Percentiles rank a stretch among this genome's conserved stretches.
These are phyloP conservation scores for Breviolum minutum DNA, from an alignment of 73 alveolate species.

Conservation along the genomic window DNA sequence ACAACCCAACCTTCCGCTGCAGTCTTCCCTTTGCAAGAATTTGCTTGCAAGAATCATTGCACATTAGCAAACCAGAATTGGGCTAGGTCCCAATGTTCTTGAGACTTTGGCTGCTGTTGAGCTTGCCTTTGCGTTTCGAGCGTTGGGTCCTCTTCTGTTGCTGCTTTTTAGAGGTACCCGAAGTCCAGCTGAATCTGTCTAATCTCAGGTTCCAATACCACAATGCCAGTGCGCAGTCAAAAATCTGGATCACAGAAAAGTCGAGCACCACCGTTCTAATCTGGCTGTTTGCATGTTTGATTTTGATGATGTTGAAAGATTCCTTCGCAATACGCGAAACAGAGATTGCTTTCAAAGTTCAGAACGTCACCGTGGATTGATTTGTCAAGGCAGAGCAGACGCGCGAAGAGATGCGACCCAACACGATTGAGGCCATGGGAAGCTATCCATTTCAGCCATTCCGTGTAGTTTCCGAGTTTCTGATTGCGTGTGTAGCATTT, in stretches of 20 bases:
- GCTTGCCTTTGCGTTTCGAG: neutral
- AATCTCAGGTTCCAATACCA: neutral
- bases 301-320: no score
- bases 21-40: neutral
- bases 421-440: slow-evolving; percentile 41
- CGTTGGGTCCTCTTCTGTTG: neutral
- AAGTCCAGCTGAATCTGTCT: neutral
- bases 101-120: no score
- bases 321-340: no score
- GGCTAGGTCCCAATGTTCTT: neutral
- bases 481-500: neutral
- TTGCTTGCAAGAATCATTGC: neutral
- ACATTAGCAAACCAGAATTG: neutral
- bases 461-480: neutral
- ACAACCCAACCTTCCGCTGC: neutral
- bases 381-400: slow-evolving; percentile 44
- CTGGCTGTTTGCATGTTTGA: no score
- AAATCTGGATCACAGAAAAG: no score
- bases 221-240: no score
- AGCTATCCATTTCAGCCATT: neutral
- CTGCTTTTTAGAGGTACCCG: neutral
- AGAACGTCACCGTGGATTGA: no score
- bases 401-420: slow-evolving; percentile 93
- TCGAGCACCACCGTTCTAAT: no score
- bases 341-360: no score